Conservation (phyloP, 352 stramenopile genomes). For the Plasmopara viticola region DNA sequence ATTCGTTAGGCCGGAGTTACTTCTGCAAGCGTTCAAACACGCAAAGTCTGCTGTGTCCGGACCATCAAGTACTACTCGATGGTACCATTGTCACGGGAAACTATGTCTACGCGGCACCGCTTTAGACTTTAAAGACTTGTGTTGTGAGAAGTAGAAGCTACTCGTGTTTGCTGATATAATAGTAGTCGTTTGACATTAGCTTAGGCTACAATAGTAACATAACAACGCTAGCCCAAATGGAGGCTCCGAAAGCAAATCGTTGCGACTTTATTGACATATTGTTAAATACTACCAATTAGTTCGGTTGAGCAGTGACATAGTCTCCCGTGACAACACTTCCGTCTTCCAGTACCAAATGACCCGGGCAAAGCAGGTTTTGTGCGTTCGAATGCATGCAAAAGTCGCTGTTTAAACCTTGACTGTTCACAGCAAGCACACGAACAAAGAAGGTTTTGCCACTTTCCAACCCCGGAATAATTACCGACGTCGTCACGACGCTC, state of each 20-base stretch:
- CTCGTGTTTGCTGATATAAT: too few species aligned
- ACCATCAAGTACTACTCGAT: constrained; percentile 61
- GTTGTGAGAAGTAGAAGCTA: too few species aligned
- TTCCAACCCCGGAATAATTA: constrained; percentile 56
- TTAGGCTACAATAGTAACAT: too few species aligned
- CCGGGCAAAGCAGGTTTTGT: constrained; percentile 57
- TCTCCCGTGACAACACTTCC: constrained; percentile 50
- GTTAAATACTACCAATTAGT: too few species aligned
- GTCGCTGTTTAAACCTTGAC: constrained; percentile 60
- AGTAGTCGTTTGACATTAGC: too few species aligned
- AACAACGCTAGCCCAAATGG: too few species aligned
- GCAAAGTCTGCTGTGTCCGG: constrained; percentile 57
- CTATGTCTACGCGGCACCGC: too few species aligned
- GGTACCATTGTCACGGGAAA: constrained; percentile 49
- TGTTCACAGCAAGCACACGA: constrained; percentile 78
- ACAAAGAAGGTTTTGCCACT: constrained; percentile 75
- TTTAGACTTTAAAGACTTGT: too few species aligned
- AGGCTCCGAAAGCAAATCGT: too few species aligned
- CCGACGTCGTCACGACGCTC: constrained; percentile 51
- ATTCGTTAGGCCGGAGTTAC: constrained; percentile 65
- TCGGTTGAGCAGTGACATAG: constrained; percentile 40
- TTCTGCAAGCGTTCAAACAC: constrained; percentile 62
- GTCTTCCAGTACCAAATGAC: constrained; percentile 61
- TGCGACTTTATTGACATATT: too few species aligned
- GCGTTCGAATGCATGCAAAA: constrained; percentile 59